phyloP scores from a whole-genome alignment of 345 rosid species.

The Brassica carinata region DNA sequence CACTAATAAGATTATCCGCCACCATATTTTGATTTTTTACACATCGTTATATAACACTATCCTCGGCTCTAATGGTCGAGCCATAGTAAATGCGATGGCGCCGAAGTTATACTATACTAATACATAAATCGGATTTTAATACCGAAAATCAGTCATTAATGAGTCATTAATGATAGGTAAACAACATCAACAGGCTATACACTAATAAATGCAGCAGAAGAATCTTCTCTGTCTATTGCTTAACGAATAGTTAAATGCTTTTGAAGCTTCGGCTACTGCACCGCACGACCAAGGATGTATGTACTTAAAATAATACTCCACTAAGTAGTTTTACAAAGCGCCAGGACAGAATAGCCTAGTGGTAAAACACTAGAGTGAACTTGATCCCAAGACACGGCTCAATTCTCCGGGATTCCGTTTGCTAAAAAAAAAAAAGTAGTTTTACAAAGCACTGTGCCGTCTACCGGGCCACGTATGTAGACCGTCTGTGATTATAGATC shows the following conservation, averaged over 20 bases:
- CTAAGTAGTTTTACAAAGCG: too few species aligned
- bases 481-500: neutral
- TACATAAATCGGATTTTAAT: neutral
- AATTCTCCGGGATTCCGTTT: too few species aligned
- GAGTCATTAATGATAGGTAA: neutral
- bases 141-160: neutral
- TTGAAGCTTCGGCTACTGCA: neutral
- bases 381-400: too few species aligned
- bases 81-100: too few species aligned
- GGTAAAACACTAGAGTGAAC: too few species aligned
- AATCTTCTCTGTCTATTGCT: neutral
- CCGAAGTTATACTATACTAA: neutral
- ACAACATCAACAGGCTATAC: neutral
- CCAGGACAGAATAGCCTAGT: too few species aligned
- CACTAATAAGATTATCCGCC: neutral
- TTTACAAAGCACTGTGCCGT: neutral
- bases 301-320: too few species aligned
- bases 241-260: neutral
- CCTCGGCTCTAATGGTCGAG: neutral
- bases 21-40: neutral
- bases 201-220: neutral
- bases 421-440: too few species aligned
- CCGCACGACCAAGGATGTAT: neutral
- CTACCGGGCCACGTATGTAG: neutral
- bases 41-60: neutral